A percentile compares a stretch with the other conserved stretches of the same genome.
Evolutionary conservation across 1,139 yeast genomes (phyloP).

Genomic region (Pichia sp.): DNA sequence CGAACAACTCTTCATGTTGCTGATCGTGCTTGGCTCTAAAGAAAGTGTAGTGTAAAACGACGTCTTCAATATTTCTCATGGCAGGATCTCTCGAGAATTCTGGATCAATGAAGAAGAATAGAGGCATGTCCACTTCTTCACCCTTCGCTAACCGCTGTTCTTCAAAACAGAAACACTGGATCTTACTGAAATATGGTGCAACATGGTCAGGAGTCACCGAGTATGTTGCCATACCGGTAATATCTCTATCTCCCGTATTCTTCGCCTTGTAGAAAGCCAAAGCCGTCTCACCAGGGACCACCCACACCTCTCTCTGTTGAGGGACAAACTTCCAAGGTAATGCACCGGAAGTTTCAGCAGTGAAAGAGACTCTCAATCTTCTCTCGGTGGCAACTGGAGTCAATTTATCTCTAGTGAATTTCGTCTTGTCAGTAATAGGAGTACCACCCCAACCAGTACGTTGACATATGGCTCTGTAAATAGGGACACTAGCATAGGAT

Average conservation of each 20-base stretch:
- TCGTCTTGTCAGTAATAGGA: conserved; percentile 78
- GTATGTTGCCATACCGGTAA: conserved; percentile 97
- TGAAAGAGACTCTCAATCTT: conserved; percentile 74
- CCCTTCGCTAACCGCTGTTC: conserved; percentile 93
- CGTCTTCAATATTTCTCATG: conserved; percentile 85
- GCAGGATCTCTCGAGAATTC: conserved; percentile 93
- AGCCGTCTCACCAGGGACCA: conserved; percentile 97
- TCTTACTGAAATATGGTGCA: conserved; percentile 92
- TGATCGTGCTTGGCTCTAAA: conserved; percentile 50
- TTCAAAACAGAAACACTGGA: conserved; percentile 97
- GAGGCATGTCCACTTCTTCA: conserved; percentile 99
- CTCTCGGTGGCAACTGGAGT: conserved; percentile 83
- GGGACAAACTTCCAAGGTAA: conserved; percentile 97
- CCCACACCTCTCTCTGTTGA: conserved; percentile 86
- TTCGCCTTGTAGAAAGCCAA: conserved; percentile 92
- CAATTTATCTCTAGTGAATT: conserved; percentile 80
- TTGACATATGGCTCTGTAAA: conserved; percentile 87
- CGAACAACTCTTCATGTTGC: conserved; percentile 21
- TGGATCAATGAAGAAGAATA: conserved; percentile 96
- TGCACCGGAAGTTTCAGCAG: conserved; percentile 86
- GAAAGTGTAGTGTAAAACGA: conserved; percentile 87
- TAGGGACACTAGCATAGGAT: conserved; percentile 87
- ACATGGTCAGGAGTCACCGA: conserved; percentile 96
- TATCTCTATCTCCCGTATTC: conserved; percentile 78
- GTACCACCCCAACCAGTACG: conserved; percentile 96